Evolutionary conservation across 192 early-diverging fungal genomes (phyloP).

Genomic region (Coemansia guatemalensis): DNA sequence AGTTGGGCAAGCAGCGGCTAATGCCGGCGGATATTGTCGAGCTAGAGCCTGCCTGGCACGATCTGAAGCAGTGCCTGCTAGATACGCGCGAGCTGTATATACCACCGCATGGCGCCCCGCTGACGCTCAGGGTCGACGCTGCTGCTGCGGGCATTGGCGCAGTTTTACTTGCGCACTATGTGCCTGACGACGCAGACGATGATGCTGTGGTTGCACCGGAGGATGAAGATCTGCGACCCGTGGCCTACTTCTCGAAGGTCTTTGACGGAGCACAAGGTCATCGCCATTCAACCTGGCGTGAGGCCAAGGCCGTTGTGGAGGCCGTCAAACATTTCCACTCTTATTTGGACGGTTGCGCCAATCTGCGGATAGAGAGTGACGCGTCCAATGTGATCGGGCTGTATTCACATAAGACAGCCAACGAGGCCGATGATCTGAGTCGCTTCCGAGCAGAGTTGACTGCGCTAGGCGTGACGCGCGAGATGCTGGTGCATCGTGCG

Average conservation of each 20-base stretch:
- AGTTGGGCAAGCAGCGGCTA: neutral
- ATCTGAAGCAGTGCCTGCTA: slow-evolving; percentile 7
- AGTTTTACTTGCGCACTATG: slow-evolving; percentile 16
- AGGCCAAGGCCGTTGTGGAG: slow-evolving; percentile 16
- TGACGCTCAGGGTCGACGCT: slow-evolving; percentile 21
- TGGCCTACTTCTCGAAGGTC: slow-evolving; percentile 22
- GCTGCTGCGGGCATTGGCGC: slow-evolving; percentile 21
- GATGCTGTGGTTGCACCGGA: no score
- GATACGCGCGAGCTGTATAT: slow-evolving; percentile 13
- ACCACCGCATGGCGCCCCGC: slow-evolving; percentile 21
- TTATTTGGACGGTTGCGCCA: slow-evolving; percentile 24
- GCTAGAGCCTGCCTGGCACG: slow-evolving; percentile 7
- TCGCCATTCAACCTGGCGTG: slow-evolving; percentile 17
- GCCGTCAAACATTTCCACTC: slow-evolving; percentile 26
- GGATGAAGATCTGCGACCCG: slow-evolving; percentile 18
- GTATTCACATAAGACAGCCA: no score
- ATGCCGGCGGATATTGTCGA: neutral
- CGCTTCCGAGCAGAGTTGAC: slow-evolving; percentile 3
- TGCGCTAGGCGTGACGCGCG: slow-evolving; percentile 5
- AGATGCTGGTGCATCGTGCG: slow-evolving; percentile 13
- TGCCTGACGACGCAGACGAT: neutral
- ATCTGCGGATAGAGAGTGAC: slow-evolving; percentile 22
- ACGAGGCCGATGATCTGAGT: slow-evolving; percentile 4
- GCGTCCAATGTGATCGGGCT: no score
- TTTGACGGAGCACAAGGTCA: slow-evolving; percentile 15